Evolutionary conservation across 257 asterid genomes (phyloP).

Genomic region (Scutellaria baicalensis): DNA sequence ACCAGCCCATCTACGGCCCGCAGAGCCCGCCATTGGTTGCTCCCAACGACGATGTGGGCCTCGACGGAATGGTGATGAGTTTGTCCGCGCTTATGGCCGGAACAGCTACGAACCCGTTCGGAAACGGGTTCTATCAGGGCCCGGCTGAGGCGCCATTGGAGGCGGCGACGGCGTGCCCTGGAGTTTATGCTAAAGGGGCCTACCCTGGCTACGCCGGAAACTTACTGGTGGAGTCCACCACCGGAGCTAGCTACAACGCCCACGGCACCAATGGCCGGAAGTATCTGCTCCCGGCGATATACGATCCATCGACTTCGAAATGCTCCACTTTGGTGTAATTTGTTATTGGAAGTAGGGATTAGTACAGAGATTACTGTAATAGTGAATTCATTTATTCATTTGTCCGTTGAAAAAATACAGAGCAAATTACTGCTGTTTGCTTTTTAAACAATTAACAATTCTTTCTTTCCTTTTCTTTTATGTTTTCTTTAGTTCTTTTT

Average conservation of each 20-base stretch:
- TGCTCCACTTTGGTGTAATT: conserved; percentile 63
- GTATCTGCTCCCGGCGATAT: conserved; percentile 60
- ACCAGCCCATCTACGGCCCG: conserved; percentile 78
- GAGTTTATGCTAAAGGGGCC: conserved; percentile 69
- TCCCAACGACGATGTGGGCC: conserved; percentile 67
- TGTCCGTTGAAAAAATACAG: neutral
- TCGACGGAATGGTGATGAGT: conserved; percentile 53
- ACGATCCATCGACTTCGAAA: conserved; percentile 47
- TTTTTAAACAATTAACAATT: neutral
- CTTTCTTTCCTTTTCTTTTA: neutral
- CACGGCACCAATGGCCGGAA: conserved; percentile 52
- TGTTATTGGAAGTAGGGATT: neutral
- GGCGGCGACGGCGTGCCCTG: conserved; percentile 73
- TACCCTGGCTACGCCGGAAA: conserved; percentile 78
- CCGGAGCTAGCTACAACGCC: conserved; percentile 79
- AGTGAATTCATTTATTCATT: conserved; percentile 26
- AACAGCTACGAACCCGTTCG: conserved; percentile 67
- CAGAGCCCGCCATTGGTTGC: conserved; percentile 56
- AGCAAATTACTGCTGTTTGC: conserved; percentile 11
- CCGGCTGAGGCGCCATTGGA: conserved; percentile 56
- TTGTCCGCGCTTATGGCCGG: conserved; percentile 59
- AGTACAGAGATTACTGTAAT: neutral
- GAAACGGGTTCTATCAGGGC: conserved; percentile 67
- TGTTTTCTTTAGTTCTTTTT: no score
- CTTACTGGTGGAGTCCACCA: conserved; percentile 44